Percentiles rank a stretch among this genome's conserved stretches.
These are phyloP conservation scores for Cylindrodendrum hubeiense DNA, from an alignment of 2,329 filamentous ascomycete genomes.

Conservation along the genomic window DNA sequence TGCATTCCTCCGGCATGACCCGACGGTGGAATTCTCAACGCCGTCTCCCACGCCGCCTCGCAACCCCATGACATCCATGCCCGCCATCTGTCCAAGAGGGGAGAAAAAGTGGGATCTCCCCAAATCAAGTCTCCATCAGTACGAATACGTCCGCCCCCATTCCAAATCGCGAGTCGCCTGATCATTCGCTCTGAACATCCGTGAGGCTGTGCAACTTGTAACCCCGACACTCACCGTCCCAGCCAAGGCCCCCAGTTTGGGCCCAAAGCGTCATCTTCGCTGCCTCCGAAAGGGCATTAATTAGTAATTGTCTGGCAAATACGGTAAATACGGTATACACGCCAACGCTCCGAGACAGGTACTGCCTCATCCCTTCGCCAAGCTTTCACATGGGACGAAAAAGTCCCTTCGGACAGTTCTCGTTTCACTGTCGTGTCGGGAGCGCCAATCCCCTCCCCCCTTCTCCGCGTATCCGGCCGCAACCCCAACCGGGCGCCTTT, in stretches of 20 bases:
- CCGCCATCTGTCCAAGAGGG: not conserved
- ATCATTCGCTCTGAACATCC: not conserved
- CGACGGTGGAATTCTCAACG: not conserved
- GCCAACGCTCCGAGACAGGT: not conserved
- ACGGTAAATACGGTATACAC: not conserved
- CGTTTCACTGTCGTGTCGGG: conserved; percentile 24
- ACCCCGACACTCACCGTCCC: not conserved
- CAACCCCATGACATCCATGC: not conserved
- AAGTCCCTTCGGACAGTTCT: conserved; percentile 13
- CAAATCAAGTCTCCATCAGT: not conserved
- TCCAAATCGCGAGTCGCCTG: not conserved
- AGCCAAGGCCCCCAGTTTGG: not conserved
- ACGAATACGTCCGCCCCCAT: conserved; percentile 15
- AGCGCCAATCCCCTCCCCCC: not conserved
- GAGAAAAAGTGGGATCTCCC: not conserved
- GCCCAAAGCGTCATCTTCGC: not conserved
- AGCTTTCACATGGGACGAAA: not conserved
- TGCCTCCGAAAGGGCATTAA: too few relatives aligned
- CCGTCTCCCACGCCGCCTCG: too few relatives aligned
- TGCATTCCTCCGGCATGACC: not conserved
- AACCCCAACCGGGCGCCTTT: not conserved
- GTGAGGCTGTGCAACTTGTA: conserved; percentile 6
- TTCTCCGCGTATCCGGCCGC: not conserved
- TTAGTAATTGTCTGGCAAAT: not conserved
- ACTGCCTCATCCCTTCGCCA: conserved; percentile 12